Evolutionary conservation across 805 yeast genomes (phyloP).

Genomic region (Ogataea saltuana): DNA sequence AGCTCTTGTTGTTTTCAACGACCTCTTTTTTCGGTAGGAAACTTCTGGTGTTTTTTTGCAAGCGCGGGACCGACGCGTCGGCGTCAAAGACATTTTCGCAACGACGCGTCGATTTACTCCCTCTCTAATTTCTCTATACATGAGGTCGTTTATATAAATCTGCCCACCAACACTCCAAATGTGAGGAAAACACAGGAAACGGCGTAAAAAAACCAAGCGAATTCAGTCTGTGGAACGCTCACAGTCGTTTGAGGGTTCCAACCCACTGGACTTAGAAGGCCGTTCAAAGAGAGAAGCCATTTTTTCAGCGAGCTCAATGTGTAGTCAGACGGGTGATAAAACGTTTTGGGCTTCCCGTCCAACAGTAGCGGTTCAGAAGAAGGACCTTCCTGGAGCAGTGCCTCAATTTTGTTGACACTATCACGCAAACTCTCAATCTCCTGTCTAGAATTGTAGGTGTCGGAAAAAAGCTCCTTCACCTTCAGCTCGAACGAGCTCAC

Average conservation of each 20-base stretch:
- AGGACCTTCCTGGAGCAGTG: background rate
- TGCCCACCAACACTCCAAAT: constrained; percentile 8
- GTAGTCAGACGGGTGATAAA: background rate
- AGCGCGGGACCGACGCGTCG: constrained; percentile 11
- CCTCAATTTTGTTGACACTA: constrained; percentile 17
- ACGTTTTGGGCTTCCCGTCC: background rate
- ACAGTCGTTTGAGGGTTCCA: background rate
- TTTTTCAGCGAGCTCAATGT: background rate
- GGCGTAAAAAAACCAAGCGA: constrained; percentile 6
- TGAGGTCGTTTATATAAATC: constrained; percentile 1
- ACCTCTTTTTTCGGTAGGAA: background rate
- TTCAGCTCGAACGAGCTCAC: constrained; percentile 83
- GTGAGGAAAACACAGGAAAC: constrained; percentile 9
- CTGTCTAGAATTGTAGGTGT: constrained; percentile 25
- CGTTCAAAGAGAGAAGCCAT: constrained; percentile 1
- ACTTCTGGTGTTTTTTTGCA: too few species aligned
- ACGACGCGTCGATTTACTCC: background rate
- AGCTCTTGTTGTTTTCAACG: constrained; percentile 3
- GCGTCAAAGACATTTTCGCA: background rate
- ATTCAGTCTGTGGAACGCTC: background rate
- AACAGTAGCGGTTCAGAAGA: too few species aligned
- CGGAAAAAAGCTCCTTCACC: constrained; percentile 56
- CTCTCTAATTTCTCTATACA: background rate
- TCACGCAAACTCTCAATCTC: constrained; percentile 22
- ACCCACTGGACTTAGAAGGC: background rate